Conservation (phyloP, 495 filamentous ascomycete genomes). For the Penicillium flavigenum region DNA sequence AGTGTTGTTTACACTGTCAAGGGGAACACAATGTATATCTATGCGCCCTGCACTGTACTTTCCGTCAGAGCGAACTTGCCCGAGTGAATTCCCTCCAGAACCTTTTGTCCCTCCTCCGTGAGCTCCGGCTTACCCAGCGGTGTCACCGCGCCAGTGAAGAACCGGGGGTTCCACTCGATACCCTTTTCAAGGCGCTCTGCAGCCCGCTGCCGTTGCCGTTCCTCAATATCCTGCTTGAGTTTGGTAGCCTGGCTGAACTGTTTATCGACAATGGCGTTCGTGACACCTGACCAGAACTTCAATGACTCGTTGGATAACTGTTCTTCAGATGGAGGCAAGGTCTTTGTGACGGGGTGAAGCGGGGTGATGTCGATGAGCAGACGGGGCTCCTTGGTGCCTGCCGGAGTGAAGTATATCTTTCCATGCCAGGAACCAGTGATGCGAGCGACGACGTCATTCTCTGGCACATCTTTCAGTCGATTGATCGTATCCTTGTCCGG, state of each 20-base stretch:
- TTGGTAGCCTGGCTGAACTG: conserved; percentile 81
- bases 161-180: conserved; percentile 79
- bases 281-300: conserved; percentile 83
- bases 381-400: conserved; percentile 59
- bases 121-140: conserved; percentile 75
- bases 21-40: conserved; percentile 23
- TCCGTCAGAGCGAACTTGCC: conserved; percentile 58
- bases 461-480: conserved; percentile 79
- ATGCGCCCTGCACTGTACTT: conserved; percentile 44
- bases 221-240: conserved; percentile 87
- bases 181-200: conserved; percentile 67
- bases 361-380: conserved; percentile 84
- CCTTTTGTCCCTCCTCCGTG: conserved; percentile 71
- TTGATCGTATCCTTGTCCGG: conserved; percentile 73
- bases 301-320: conserved; percentile 91
- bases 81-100: conserved; percentile 65
- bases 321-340: conserved; percentile 66
- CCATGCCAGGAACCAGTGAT: conserved; percentile 83
- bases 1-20: conserved; percentile 13
- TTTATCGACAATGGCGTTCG: conserved; percentile 79
- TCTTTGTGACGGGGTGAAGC: conserved; percentile 72
- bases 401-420: conserved; percentile 63
- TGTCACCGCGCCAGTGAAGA: conserved; percentile 75
- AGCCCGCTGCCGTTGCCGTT: conserved; percentile 80
- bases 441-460: conserved; percentile 77